Percentiles rank a stretch among this genome's conserved stretches.
Evolutionary conservation across 2,329 filamentous ascomycete species (phyloP).

Genomic region (Fusarium acutatum): DNA sequence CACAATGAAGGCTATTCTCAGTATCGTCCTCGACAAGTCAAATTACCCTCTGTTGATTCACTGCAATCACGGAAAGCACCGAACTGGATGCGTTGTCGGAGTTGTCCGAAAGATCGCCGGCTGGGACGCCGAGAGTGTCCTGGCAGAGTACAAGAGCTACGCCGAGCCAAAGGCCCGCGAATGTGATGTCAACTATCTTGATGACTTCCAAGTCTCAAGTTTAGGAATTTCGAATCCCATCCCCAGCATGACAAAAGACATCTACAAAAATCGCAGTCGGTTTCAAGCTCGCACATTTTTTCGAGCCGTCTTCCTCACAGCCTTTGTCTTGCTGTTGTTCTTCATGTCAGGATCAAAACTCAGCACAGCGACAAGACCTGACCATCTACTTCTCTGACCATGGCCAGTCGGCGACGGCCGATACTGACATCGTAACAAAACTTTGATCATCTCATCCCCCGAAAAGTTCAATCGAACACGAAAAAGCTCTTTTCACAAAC

Average conservation of each 20-base stretch:
- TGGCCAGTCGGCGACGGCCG: neutral
- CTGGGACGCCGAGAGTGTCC: slow-evolving; percentile 68
- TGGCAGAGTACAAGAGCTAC: slow-evolving; percentile 78
- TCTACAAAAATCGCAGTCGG: slow-evolving; percentile 25
- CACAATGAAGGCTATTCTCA: slow-evolving; percentile 76
- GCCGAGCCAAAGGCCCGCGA: slow-evolving; percentile 68
- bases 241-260: neutral
- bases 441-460: neutral
- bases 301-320: slow-evolving; percentile 54
- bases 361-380: slow-evolving; percentile 12
- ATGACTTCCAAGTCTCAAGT: slow-evolving; percentile 55
- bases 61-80: slow-evolving; percentile 95
- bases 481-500: neutral
- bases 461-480: neutral
- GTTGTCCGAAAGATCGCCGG: slow-evolving; percentile 78
- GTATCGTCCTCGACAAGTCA: slow-evolving; percentile 72
- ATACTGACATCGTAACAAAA: neutral
- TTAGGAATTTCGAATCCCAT: slow-evolving; percentile 36
- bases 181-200: slow-evolving; percentile 67
- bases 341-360: slow-evolving; percentile 50
- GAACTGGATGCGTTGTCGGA: slow-evolving; percentile 88
- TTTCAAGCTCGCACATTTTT: slow-evolving; percentile 50
- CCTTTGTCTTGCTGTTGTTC: slow-evolving; percentile 55
- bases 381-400: slow-evolving; percentile 21
- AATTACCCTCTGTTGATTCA: slow-evolving; percentile 88